Evolutionary conservation across 805 yeast species (phyloP).

Genomic region (Spathaspora gorwiae): DNA sequence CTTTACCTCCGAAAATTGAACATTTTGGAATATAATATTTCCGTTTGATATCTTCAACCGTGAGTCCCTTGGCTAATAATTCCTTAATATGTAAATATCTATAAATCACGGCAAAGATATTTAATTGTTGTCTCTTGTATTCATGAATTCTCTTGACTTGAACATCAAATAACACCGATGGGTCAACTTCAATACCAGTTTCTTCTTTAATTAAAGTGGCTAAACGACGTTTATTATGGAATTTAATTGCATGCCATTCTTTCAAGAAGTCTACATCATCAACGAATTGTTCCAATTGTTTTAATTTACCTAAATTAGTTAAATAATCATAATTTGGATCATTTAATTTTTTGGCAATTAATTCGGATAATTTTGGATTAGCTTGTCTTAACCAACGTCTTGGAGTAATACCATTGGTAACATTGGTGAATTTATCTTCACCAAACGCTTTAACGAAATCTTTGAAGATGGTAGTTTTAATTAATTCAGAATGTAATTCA

Average conservation of each 20-base stretch:
- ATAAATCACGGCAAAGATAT: constrained; percentile 83
- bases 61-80: constrained; percentile 47
- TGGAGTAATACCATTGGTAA: constrained; percentile 93
- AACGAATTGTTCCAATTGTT: constrained; percentile 59
- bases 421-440: constrained; percentile 77
- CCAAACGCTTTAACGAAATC: constrained; percentile 87
- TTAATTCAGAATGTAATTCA: constrained; percentile 86
- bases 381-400: constrained; percentile 96
- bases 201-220: constrained; percentile 61
- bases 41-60: constrained; percentile 48
- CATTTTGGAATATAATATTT: constrained; percentile 69
- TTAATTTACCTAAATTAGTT: constrained; percentile 62
- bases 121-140: constrained; percentile 91
- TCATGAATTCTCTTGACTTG: constrained; percentile 96
- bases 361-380: constrained; percentile 71
- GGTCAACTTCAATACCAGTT: constrained; percentile 65
- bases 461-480: constrained; percentile 82
- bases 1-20: constrained; percentile 85
- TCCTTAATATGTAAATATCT: constrained; percentile 75
- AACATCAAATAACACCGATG: constrained; percentile 75
- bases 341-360: constrained; percentile 69
- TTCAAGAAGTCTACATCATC: constrained; percentile 65
- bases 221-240: constrained; percentile 61
- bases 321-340: constrained; percentile 61
- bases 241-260: constrained; percentile 69